Percentiles rank a stretch among this genome's conserved stretches.
These are phyloP conservation scores for Vitis riparia DNA, from an alignment of 164 flowering plant species.

Conservation along the genomic window DNA sequence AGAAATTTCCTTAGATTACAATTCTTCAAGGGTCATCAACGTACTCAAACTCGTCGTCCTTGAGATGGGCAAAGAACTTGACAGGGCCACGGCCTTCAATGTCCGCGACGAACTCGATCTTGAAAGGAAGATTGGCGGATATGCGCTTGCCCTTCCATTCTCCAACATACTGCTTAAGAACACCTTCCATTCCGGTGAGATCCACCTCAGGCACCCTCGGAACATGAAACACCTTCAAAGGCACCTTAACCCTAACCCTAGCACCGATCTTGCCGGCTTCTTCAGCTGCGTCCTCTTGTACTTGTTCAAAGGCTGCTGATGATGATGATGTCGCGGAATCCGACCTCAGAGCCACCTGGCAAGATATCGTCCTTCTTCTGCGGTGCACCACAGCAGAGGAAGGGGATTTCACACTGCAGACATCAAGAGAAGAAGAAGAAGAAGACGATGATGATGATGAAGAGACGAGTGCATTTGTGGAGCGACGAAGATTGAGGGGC, in stretches of 20 bases:
- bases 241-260: slow-evolving; percentile 73
- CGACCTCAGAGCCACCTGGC: slow-evolving; percentile 16
- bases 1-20: no score
- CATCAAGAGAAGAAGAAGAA: no score
- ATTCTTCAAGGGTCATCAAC: slow-evolving; percentile 11
- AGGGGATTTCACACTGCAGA: no score
- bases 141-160: slow-evolving; percentile 79
- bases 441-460: no score
- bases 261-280: slow-evolving; percentile 47
- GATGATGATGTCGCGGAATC: slow-evolving; percentile 14
- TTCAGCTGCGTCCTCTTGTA: background rate
- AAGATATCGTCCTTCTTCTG: background rate
- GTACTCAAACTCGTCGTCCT: slow-evolving; percentile 83
- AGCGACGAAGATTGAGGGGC: no score
- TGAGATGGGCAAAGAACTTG: slow-evolving; percentile 79
- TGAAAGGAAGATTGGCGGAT: slow-evolving; percentile 79
- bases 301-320: background rate
- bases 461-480: no score
- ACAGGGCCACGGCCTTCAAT: slow-evolving; percentile 55
- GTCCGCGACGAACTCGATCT: slow-evolving; percentile 56
- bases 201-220: slow-evolving; percentile 70
- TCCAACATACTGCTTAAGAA: slow-evolving; percentile 66
- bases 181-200: slow-evolving; percentile 65
- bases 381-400: background rate
- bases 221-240: slow-evolving; percentile 79